Conservation (phyloP, 495 filamentous ascomycete genomes). For the Trichoderma asperelloides region DNA sequence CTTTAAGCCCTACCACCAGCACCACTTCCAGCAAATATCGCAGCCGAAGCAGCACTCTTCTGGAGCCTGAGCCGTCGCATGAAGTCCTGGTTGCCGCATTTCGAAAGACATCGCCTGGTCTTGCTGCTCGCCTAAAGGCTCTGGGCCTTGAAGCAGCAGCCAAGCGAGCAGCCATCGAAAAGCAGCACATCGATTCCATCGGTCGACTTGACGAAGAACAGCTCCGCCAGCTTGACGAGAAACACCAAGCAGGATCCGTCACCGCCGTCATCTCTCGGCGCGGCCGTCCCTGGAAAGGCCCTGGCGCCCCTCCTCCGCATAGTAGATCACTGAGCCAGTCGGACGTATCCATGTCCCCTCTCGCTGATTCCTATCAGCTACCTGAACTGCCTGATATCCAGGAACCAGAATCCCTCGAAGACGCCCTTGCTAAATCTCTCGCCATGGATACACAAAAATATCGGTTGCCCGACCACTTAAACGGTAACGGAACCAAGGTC, state of each 20-base stretch:
- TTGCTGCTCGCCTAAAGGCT: constrained; percentile 68
- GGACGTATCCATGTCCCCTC: not conserved
- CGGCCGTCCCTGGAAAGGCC: constrained; percentile 56
- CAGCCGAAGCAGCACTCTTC: constrained; percentile 11
- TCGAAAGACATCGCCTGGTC: constrained; percentile 59
- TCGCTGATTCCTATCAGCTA: constrained; percentile 18
- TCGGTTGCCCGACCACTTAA: constrained; percentile 51
- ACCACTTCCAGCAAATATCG: too few relatives aligned
- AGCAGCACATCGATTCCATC: constrained; percentile 37
- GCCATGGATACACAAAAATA: constrained; percentile 56
- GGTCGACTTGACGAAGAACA: constrained; percentile 70
- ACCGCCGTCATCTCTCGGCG: constrained; percentile 45
- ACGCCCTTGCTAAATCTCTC: too few relatives aligned
- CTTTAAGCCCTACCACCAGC: not conserved
- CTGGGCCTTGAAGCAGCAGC: constrained; percentile 47
- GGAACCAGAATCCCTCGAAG: constrained; percentile 21
- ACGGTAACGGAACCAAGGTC: constrained; percentile 51
- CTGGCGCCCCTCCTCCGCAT: constrained; percentile 24
- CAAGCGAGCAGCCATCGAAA: constrained; percentile 31
- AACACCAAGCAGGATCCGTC: constrained; percentile 48
- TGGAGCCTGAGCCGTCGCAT: constrained; percentile 15
- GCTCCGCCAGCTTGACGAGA: constrained; percentile 56
- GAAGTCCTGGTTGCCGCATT: constrained; percentile 17
- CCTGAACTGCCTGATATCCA: constrained; percentile 40
- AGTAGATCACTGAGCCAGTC: not conserved